These are phyloP conservation scores for Penicillium sp. DNA, from an alignment of 2,329 filamentous ascomycete genomes.

Conservation along the genomic window DNA sequence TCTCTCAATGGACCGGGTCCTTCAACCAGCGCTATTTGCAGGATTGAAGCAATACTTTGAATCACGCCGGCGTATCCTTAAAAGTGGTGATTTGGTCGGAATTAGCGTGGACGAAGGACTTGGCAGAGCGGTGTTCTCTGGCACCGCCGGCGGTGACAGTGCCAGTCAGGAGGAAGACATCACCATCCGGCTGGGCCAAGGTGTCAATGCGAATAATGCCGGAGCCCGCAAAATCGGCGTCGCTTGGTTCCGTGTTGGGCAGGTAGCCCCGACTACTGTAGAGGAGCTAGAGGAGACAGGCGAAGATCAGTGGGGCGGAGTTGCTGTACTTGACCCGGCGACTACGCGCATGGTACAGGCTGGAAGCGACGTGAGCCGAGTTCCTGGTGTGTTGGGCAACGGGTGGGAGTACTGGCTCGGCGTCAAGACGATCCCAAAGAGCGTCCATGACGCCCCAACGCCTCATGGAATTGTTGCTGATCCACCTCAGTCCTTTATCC, in stretches of 20 bases:
- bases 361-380: conserved; percentile 76
- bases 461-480: conserved; percentile 41
- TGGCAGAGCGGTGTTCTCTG: conserved; percentile 76
- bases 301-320: conserved; percentile 77
- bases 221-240: conserved; percentile 58
- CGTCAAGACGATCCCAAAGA: conserved; percentile 63
- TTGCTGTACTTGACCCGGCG: conserved; percentile 80
- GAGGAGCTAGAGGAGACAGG: conserved; percentile 59
- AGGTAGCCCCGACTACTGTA: conserved; percentile 56
- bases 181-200: conserved; percentile 42
- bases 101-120: conserved; percentile 85
- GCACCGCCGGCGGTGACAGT: conserved; percentile 54
- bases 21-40: conserved; percentile 82
- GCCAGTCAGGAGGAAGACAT: conserved; percentile 71
- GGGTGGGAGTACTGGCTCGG: conserved; percentile 91
- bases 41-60: conserved; percentile 89
- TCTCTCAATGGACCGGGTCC: conserved; percentile 76
- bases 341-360: conserved; percentile 89
- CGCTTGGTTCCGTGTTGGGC: conserved; percentile 90
- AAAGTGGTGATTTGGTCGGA: conserved; percentile 82
- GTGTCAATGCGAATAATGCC: conserved; percentile 24
- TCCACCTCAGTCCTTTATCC: conserved; percentile 50
- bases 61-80: conserved; percentile 75
- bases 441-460: conserved; percentile 32
- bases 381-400: conserved; percentile 73